These are phyloP conservation scores for Cyberlindnera xylosilytica DNA, from an alignment of 805 yeast genomes.

Conservation along the genomic window DNA sequence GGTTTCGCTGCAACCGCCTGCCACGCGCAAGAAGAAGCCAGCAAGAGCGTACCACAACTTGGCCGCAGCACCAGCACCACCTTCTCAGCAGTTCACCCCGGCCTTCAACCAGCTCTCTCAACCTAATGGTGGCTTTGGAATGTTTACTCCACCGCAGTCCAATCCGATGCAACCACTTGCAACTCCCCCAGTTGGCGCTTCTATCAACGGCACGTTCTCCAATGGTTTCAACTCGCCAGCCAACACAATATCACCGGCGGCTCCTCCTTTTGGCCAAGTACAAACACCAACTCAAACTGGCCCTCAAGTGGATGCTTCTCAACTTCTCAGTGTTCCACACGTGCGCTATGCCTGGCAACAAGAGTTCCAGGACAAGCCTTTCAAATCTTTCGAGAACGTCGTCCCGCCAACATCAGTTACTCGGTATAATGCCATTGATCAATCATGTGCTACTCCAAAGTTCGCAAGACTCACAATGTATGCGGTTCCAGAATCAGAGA, in stretches of 20 bases:
- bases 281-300: not conserved
- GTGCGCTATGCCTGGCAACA: conserved; percentile 17
- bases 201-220: not conserved
- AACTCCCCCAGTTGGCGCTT: conserved; percentile 1
- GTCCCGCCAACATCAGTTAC: conserved; percentile 78
- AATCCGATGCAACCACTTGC: not conserved
- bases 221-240: not conserved
- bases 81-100: conserved; percentile 1
- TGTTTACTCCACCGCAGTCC: not conserved
- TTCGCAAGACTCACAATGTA: conserved; percentile 78
- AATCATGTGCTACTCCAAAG: conserved; percentile 81
- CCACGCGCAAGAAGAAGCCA: conserved; percentile 22
- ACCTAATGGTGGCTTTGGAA: too few relatives aligned
- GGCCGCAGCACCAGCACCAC: conserved; percentile 3
- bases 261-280: not conserved
- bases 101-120: not conserved
- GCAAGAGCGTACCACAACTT: conserved; percentile 26
- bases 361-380: conserved; percentile 35
- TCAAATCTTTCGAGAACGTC: conserved; percentile 72
- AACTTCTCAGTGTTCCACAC: conserved; percentile 1
- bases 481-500: conserved; percentile 73
- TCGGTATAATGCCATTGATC: conserved; percentile 67
- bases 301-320: not conserved
- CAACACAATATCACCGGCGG: not conserved
- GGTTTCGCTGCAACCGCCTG: conserved; percentile 12